Percentiles rank a stretch among this genome's conserved stretches.
Evolutionary conservation across 495 filamentous ascomycete species (phyloP).

Genomic region (Tuber calosporum): DNA sequence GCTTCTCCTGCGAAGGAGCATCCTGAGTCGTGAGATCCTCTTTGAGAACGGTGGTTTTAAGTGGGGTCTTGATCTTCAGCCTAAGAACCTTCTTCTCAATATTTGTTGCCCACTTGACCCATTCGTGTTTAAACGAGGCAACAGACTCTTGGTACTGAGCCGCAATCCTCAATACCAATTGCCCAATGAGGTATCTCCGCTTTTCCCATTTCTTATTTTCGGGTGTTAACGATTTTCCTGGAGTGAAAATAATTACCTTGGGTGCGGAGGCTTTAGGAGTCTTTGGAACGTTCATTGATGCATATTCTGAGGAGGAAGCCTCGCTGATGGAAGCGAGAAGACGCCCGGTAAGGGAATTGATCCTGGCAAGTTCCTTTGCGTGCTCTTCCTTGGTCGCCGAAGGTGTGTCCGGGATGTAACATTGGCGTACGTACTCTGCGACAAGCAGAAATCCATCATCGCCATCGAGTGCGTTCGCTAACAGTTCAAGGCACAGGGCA

Average conservation of each 20-base stretch:
- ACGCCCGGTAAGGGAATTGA: slow-evolving; percentile 24
- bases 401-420: slow-evolving; percentile 19
- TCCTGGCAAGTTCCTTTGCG: slow-evolving; percentile 6
- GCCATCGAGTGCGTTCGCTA: not conserved
- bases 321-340: slow-evolving; percentile 13
- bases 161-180: slow-evolving; percentile 32
- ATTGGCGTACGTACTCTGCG: slow-evolving; percentile 26
- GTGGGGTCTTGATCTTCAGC: slow-evolving; percentile 36
- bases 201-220: slow-evolving; percentile 19
- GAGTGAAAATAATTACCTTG: slow-evolving; percentile 31
- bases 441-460: slow-evolving; percentile 31
- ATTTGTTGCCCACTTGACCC: slow-evolving; percentile 29
- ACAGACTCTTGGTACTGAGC: slow-evolving; percentile 14
- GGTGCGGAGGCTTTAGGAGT: slow-evolving; percentile 17
- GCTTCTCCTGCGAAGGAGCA: not conserved
- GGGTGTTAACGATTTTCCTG: slow-evolving; percentile 23
- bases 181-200: slow-evolving; percentile 29
- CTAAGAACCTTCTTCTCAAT: slow-evolving; percentile 33
- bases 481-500: slow-evolving; percentile 19
- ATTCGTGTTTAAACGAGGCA: slow-evolving; percentile 7
- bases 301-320: not conserved
- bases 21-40: not conserved
- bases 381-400: not conserved
- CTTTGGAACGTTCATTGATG: not conserved
- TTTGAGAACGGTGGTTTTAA: not conserved